Base-by-base conservation (phyloP, 345 rosid species). In the Arabidopsis arenosa region DNA sequence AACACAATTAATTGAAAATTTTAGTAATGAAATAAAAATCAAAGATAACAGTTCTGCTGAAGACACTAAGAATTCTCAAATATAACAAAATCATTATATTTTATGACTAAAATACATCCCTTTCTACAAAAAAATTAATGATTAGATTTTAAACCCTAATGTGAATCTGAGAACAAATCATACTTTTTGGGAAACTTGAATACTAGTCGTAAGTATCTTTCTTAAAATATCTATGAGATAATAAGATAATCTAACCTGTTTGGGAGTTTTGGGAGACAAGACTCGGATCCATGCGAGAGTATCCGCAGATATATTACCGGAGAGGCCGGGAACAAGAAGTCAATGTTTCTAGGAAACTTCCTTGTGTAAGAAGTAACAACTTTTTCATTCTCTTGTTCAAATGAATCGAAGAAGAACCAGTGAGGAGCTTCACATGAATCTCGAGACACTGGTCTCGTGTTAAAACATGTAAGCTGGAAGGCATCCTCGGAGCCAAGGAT, bases 391-490 rank as follows among this genome's bases (percentile, higher is more conserved):
- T 51, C 14, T 1, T 40, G n/a, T 7, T 67, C 66, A 12, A 82
- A 33, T 5, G 92, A 87, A n/a, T 80, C 77, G 9, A 88, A 80
- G 85, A 84, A 91, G 63, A 87, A 91, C 36, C 79, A 79, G 44
- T 84, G 91, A 68, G 93, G 95, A 68, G 83, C 80, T 80, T 77
- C 75, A 64, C 97, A 92, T 4, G 93, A 80, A 67, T 86, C 54
- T 5, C 6, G 1, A 23, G 53, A 52, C 4, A 28, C 69, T 14
- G 33, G 9, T 30, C 90, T 62, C 0, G 88, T 84, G 70, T 88
- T 83, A 18, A 82, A 88, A 86, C 89, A 85, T 80, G 80, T 14
- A 86, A 45, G 72, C 6, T 0, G 90, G 88, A 6, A 74, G 72
- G 72, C 41, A 14, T 45, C 65, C 64, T 49, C 49, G 6, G 15